Evolutionary conservation across 768 basidiomycete genomes (phyloP).

Genomic region (Leccinum longicurvipes): DNA sequence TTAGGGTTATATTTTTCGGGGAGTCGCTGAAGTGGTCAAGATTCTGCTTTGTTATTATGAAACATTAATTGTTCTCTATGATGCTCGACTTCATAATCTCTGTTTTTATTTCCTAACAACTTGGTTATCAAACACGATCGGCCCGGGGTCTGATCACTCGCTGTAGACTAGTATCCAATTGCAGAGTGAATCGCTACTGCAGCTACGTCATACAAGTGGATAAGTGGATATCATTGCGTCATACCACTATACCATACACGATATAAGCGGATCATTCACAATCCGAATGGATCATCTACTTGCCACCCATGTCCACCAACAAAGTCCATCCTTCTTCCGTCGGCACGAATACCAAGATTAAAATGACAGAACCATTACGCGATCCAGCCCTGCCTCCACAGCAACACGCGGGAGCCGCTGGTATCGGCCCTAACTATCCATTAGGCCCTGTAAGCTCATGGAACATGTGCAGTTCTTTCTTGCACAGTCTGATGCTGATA

Average conservation of each 20-base stretch:
- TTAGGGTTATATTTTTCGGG: background rate
- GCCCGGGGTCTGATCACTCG: no score
- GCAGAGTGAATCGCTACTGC: background rate
- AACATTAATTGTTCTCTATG: background rate
- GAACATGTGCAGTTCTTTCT: no score
- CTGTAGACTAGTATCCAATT: background rate
- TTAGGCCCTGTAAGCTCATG: constrained; percentile 26
- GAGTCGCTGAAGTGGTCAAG: background rate
- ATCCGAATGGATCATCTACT: no score
- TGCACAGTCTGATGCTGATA: background rate
- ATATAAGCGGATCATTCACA: background rate
- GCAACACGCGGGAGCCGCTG: constrained; percentile 40
- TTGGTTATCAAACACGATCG: background rate
- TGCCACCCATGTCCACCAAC: constrained; percentile 8
- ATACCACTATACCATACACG: background rate
- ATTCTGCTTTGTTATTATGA: background rate
- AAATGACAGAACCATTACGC: background rate
- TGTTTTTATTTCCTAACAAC: background rate
- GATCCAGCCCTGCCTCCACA: constrained; percentile 33
- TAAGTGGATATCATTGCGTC: background rate
- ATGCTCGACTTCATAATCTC: background rate
- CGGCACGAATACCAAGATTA: constrained; percentile 10
- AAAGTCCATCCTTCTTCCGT: constrained; percentile 19
- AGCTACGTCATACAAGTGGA: background rate
- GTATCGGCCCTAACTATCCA: constrained; percentile 37